Evolutionary conservation across 495 filamentous ascomycete genomes (phyloP).

Genomic region (Aspergillus heteromorphus): DNA sequence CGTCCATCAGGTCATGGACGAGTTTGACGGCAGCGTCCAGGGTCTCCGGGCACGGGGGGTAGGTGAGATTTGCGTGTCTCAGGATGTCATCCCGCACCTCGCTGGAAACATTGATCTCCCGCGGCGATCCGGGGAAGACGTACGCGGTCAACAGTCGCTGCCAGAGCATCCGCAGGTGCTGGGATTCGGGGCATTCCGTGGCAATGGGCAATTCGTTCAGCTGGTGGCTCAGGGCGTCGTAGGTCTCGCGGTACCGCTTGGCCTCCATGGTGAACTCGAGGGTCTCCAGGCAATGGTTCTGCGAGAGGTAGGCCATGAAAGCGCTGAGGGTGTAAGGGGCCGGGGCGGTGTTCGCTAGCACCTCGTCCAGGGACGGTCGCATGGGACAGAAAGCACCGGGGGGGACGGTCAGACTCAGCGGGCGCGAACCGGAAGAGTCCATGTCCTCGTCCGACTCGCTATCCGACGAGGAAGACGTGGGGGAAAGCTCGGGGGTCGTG

Average conservation of each 20-base stretch:
- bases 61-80: conserved; percentile 50
- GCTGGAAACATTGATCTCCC: conserved; percentile 89
- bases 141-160: conserved; percentile 51
- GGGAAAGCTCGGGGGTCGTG: conserved; percentile 41
- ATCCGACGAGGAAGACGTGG: conserved; percentile 34
- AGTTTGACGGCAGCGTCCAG: conserved; percentile 88
- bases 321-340: conserved; percentile 89
- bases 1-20: conserved; percentile 94
- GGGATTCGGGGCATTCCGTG: conserved; percentile 51
- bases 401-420: conserved; percentile 58
- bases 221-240: conserved; percentile 49
- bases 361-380: conserved; percentile 78
- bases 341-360: conserved; percentile 79
- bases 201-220: conserved; percentile 36
- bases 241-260: conserved; percentile 77
- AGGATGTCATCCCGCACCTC: conserved; percentile 79
- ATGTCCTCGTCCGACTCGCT: conserved; percentile 56
- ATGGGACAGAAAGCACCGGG: conserved; percentile 62
- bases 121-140: conserved; percentile 61
- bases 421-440: conserved; percentile 49
- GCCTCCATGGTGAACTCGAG: conserved; percentile 97
- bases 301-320: conserved; percentile 95
- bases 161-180: conserved; percentile 72
- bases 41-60: conserved; percentile 69
- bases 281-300: conserved; percentile 96